These are phyloP conservation scores for Exophiala aquamarina DNA, from an alignment of 2,329 filamentous ascomycete genomes.

Conservation along the genomic window DNA sequence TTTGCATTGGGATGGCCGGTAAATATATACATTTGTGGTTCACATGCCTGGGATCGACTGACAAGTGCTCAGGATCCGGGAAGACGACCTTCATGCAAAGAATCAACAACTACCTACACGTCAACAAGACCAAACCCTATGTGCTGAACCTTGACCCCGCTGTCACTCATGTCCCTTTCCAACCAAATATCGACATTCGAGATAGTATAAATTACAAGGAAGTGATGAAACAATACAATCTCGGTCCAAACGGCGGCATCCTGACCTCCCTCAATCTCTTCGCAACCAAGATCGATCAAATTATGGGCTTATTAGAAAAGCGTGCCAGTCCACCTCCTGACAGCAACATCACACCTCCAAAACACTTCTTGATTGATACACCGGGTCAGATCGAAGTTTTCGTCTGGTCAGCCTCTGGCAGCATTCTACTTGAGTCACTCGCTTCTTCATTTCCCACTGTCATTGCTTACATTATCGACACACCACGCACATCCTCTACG, in stretches of 20 bases:
- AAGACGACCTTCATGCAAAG: conserved; percentile 99
- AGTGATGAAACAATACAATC: conserved; percentile 98
- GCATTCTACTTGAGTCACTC: conserved; percentile 87
- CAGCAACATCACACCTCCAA: conserved; percentile 64
- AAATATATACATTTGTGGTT: conserved; percentile 30
- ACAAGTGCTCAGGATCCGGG: conserved; percentile 66
- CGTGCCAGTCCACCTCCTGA: conserved; percentile 66
- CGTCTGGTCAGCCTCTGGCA: conserved; percentile 94
- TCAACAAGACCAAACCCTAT: conserved; percentile 78
- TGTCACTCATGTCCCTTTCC: conserved; percentile 89
- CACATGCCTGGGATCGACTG: neutral
- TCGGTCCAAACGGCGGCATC: conserved; percentile 95
- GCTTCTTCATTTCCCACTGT: conserved; percentile 95
- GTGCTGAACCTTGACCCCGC: conserved; percentile 97
- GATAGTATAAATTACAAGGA: conserved; percentile 99
- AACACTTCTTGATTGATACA: conserved; percentile 89
- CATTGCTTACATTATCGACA: conserved; percentile 96
- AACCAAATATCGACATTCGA: conserved; percentile 97
- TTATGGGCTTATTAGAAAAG: conserved; percentile 86
- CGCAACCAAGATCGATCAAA: conserved; percentile 96
- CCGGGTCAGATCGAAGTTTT: conserved; percentile 98
- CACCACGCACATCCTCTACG: conserved; percentile 86
- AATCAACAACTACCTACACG: conserved; percentile 90
- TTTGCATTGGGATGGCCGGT: conserved; percentile 97
- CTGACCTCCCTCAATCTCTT: conserved; percentile 94